These are phyloP conservation scores for Volvox reticuliferus DNA, from an alignment of 139 green algal species.

Conservation along the genomic window DNA sequence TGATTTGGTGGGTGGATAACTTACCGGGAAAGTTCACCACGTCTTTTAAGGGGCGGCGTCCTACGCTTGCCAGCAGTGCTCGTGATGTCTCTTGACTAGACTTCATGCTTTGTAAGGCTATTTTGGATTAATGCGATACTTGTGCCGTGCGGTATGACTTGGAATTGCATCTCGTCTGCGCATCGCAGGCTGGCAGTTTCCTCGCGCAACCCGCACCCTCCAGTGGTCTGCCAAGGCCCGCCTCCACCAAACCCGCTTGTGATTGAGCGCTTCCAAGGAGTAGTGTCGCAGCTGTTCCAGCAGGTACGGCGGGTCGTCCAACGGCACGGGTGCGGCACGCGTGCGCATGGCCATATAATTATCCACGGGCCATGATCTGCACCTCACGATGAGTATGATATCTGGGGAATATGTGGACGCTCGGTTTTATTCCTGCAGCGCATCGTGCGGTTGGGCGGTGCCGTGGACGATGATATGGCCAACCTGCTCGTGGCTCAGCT, in stretches of 20 bases:
- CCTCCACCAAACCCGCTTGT: conserved; percentile 90
- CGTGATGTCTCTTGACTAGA: too few relatives aligned
- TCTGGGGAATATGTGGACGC: too few relatives aligned
- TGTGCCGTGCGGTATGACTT: background rate
- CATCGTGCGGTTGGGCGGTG: conserved; percentile 95
- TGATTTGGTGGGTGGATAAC: background rate
- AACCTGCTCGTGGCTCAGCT: conserved; percentile 99
- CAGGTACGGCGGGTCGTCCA: conserved; percentile 71
- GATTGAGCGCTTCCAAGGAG: conserved; percentile 96
- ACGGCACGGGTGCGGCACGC: too few relatives aligned
- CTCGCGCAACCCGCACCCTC: conserved; percentile 55
- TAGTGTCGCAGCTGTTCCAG: conserved; percentile 98
- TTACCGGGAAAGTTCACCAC: background rate
- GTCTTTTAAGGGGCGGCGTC: conserved; percentile 1
- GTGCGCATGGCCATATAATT: too few relatives aligned
- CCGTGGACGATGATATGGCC: conserved; percentile 99
- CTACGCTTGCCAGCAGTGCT: too few relatives aligned
- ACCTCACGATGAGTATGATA: background rate
- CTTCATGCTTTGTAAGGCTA: too few relatives aligned
- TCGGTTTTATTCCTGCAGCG: conserved; percentile 70
- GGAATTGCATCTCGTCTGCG: background rate
- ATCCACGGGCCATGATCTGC: background rate
- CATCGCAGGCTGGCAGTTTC: conserved; percentile 56
- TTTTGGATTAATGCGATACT: background rate
- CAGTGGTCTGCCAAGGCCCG: conserved; percentile 65